A percentile compares a stretch with the other conserved stretches of the same genome.
Conservation (phyloP, 306 rosid genomes). For the Castanospermum australe region DNA sequence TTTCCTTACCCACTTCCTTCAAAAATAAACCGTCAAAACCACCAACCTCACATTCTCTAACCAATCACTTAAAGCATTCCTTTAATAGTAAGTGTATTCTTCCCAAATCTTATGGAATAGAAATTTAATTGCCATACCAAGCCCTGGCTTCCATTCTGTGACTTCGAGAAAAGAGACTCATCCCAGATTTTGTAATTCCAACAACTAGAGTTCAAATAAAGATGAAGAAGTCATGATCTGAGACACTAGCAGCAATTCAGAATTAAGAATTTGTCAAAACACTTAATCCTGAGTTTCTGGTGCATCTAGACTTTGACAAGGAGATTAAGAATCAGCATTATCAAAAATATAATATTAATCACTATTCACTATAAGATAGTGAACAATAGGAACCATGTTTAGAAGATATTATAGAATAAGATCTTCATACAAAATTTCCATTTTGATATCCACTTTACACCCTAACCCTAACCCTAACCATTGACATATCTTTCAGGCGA, state of each 20-base stretch:
- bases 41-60: not conserved
- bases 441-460: not conserved
- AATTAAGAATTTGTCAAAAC: not conserved
- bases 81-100: not conserved
- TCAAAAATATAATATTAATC: not conserved
- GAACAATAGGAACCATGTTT: not conserved
- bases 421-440: not conserved
- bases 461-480: too few relatives aligned
- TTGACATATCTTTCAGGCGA: not conserved
- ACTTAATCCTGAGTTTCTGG: not conserved
- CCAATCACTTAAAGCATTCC: not conserved
- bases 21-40: not conserved
- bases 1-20: not conserved
- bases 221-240: not conserved
- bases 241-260: not conserved
- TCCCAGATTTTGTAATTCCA: too few relatives aligned
- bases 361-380: not conserved
- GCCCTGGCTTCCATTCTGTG: not conserved
- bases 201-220: too few relatives aligned
- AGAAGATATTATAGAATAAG: not conserved
- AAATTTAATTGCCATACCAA: not conserved
- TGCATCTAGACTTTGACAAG: not conserved
- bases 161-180: not conserved
- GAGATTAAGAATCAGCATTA: not conserved
- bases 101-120: not conserved